Base-by-base conservation (phyloP, 768 basidiomycete genomes). In the Psilocybe cyanescens region DNA sequence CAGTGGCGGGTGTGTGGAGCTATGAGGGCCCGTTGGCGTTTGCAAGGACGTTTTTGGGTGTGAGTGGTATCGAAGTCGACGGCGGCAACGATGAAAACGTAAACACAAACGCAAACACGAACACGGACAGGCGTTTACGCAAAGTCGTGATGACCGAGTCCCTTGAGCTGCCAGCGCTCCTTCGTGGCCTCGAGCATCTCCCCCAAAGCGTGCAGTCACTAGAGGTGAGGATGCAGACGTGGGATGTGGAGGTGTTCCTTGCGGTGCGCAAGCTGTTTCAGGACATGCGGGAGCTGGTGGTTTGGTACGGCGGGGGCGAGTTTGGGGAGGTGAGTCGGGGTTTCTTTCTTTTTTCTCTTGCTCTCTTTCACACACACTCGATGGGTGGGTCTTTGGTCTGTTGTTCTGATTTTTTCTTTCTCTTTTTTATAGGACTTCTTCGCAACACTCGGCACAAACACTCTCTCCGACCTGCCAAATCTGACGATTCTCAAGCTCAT, bases 181-280 rank as follows among this genome's bases (percentile, higher is more conserved):
- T 72, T 8, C 55, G 57, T 19, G 70, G 64, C 1, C 50, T 75
- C 9, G 71, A 70, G 57, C 64, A 64, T 29, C 63, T 75, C 2
- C 68, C 70, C 2, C 48, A 55, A 28, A 59, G 63, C 4, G 52
- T 74, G 0, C 53, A 62, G 7, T 64, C 60, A 3, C 51, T 76
- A 12, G 69, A 73, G n/a, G 46, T 76, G 1, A 65, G 69, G 39
- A 55, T 75, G 1, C 55, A 64, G 8, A 59, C 62, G 12, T 76
- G 73, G 71, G 74, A 76, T 37, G 65, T 71, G 1, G 75, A 76
- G 58, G 58, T 75, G 5, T 61, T 75, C 8, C 75, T 71, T 37
- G 75, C 75, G 0, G 64, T 71, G 8, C 68, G 69, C 16, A 50
- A 67, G 2, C 54, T 76, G 1, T 76, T 74, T 51, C 60, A 56